Conservation (phyloP, 495 filamentous ascomycete species). For the Talaromyces borbonicus region DNA sequence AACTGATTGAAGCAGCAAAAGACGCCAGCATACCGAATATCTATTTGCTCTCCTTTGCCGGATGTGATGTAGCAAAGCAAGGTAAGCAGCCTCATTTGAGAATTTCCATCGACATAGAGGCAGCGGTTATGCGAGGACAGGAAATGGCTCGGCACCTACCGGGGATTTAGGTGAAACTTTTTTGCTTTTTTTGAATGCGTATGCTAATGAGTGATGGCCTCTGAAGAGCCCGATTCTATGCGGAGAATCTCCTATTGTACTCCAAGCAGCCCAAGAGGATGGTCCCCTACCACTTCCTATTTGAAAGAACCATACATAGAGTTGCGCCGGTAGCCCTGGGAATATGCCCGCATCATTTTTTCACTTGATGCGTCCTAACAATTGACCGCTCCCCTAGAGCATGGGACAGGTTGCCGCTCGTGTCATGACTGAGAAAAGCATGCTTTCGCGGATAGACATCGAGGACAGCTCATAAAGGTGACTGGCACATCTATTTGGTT, state of each 20-base stretch:
- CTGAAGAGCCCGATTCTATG: conserved; percentile 44
- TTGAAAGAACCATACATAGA: conserved; percentile 40
- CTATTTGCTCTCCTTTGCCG: conserved; percentile 42
- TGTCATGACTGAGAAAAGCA: conserved; percentile 41
- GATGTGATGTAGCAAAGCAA: conserved; percentile 43
- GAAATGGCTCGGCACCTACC: conserved; percentile 40
- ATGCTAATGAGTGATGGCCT: conserved; percentile 18
- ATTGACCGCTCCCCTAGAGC: conserved; percentile 37
- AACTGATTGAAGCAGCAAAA: conserved; percentile 41
- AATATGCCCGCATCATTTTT: conserved; percentile 14
- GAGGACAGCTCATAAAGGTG: conserved; percentile 45
- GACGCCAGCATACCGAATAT: conserved; percentile 40
- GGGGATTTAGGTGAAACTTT: no score
- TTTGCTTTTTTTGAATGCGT: conserved; percentile 8
- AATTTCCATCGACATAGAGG: conserved; percentile 46
- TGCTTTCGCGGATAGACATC: conserved; percentile 44
- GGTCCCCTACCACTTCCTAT: conserved; percentile 40
- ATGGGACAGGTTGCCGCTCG: conserved; percentile 41
- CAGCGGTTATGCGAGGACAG: conserved; percentile 28
- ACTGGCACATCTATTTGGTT: conserved; percentile 27
- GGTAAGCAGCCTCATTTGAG: conserved; percentile 41
- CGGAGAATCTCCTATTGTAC: conserved; percentile 46
- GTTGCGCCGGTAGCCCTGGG: conserved; percentile 43
- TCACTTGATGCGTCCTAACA: not conserved
- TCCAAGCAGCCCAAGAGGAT: conserved; percentile 34